Evolutionary conservation across 2,329 filamentous ascomycete genomes (phyloP), one percentile per base, ranked within the genome.

Genomic region (Claviceps capensis): DNA sequence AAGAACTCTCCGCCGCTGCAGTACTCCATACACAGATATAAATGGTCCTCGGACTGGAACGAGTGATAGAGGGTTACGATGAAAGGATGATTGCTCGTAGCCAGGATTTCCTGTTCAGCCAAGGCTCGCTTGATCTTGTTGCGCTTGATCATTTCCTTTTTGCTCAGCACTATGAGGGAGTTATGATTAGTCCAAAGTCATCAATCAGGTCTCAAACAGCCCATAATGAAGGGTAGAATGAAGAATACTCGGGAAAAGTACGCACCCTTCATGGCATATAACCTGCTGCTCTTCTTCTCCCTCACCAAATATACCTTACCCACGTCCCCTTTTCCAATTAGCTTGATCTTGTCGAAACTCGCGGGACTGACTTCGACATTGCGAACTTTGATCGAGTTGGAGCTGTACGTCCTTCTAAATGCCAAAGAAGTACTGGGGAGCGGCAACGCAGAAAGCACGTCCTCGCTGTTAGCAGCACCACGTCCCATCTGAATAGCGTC

Each of bases 21-120:
- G 67, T 98, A 98, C 69, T 98, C 93, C 93, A 98, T 98, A 68
- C 93, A 98, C n/a, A 98, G 78, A 65, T 98, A 98, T 43, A 98
- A 78, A 69, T 97, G 90, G 59, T 98, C 93, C 67, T 98, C 93
- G 1, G 93, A 98, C 69, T 98, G 93, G 76, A 98, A 98, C 0
- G 91, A 97, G 71, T 98, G 93, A 67, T 97, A 98, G 2, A 98
- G 76, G 0, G 93, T 98, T 56, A 98, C 93, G 65, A 98, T 98
- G 68, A 98, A 98, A 0, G 93, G 93, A 63, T 98, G 93, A 62
- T 98, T 98, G 75, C 91, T 97, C 43, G 93, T 98, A 8, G 93
- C 93, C 51, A 98, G 75, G 58, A 98, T 98, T 69, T 98, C 93
- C 67, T 97, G 93, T 71, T 98, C 93, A 40, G 93, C 93, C 60